A percentile compares a stretch with the other conserved stretches of the same genome.
phyloP scores from a whole-genome alignment of 352 stramenopile genomes.

The Globisporangium takayamanum region DNA sequence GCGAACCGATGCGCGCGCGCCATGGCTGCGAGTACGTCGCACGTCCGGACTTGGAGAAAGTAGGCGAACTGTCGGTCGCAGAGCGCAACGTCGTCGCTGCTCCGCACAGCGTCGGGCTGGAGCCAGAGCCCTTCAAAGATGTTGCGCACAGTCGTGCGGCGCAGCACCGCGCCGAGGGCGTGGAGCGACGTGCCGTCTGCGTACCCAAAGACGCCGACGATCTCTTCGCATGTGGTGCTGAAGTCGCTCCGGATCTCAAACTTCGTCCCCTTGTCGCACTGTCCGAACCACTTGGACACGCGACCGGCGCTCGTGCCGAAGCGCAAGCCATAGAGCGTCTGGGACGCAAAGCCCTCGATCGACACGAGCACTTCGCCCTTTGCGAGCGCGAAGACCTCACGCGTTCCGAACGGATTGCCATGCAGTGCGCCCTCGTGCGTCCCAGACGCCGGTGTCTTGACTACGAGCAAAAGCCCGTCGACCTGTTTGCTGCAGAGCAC shows the following conservation, averaged over 20 bases:
- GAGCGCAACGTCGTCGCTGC: slow-evolving; percentile 15
- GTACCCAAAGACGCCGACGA: slow-evolving; percentile 62
- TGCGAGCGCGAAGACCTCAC: slow-evolving; percentile 48
- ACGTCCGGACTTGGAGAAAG: slow-evolving; percentile 73
- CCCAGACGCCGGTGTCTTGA: slow-evolving; percentile 44
- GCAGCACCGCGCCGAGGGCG: slow-evolving; percentile 54
- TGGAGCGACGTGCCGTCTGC: slow-evolving; percentile 58
- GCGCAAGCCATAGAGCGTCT: slow-evolving; percentile 60
- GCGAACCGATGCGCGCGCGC: slow-evolving; percentile 53
- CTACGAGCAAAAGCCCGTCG: slow-evolving; percentile 49
- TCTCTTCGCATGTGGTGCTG: slow-evolving; percentile 46
- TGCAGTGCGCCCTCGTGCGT: slow-evolving; percentile 45
- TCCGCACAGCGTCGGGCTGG: slow-evolving; percentile 13
- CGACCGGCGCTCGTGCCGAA: slow-evolving; percentile 50
- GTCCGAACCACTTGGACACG: slow-evolving; percentile 74
- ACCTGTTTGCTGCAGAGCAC: slow-evolving; percentile 72
- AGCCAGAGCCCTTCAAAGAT: slow-evolving; percentile 80
- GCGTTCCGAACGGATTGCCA: slow-evolving; percentile 64
- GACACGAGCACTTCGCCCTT: slow-evolving; percentile 52
- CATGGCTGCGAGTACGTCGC: slow-evolving; percentile 58
- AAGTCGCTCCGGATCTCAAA: slow-evolving; percentile 64
- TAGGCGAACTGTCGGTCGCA: slow-evolving; percentile 74
- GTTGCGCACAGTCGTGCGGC: slow-evolving; percentile 60
- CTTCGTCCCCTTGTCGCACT: slow-evolving; percentile 56
- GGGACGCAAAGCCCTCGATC: slow-evolving; percentile 67